phyloP scores from a whole-genome alignment of 2,329 filamentous ascomycete genomes.

The Arthrobotrys iridis region DNA sequence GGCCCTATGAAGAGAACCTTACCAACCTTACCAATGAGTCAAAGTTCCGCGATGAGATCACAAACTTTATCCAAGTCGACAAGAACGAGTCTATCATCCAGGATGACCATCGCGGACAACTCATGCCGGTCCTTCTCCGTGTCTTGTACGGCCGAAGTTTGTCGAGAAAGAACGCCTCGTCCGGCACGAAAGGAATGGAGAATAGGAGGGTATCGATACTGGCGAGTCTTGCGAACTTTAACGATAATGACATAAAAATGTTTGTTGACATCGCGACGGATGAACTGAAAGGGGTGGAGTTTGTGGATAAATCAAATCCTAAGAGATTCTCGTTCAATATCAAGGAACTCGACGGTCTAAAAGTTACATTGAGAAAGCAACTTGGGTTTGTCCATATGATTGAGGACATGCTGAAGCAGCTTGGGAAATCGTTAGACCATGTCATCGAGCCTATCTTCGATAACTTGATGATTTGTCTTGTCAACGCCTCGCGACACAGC shows the following conservation, averaged over 20 bases:
- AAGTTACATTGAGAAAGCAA: constrained; percentile 78
- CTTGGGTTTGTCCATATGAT: constrained; percentile 93
- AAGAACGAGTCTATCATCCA: constrained; percentile 73
- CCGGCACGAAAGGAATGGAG: constrained; percentile 81
- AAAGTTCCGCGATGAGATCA: constrained; percentile 92
- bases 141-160: constrained; percentile 90
- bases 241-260: constrained; percentile 75
- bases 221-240: constrained; percentile 80
- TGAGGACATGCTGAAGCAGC: constrained; percentile 82
- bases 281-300: constrained; percentile 70
- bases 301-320: constrained; percentile 67
- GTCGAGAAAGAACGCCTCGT: constrained; percentile 77
- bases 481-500: constrained; percentile 72
- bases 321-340: constrained; percentile 61
- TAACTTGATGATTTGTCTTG: constrained; percentile 68
- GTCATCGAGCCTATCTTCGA: constrained; percentile 82
- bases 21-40: constrained; percentile 88
- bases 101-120: constrained; percentile 73
- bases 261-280: constrained; percentile 87
- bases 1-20: constrained; percentile 83
- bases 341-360: constrained; percentile 66
- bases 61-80: constrained; percentile 82
- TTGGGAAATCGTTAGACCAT: constrained; percentile 76
- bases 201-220: constrained; percentile 78
- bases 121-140: constrained; percentile 87